Base-by-base conservation (phyloP, 2,329 filamentous ascomycete species). In the Claviceps fusiformis region DNA sequence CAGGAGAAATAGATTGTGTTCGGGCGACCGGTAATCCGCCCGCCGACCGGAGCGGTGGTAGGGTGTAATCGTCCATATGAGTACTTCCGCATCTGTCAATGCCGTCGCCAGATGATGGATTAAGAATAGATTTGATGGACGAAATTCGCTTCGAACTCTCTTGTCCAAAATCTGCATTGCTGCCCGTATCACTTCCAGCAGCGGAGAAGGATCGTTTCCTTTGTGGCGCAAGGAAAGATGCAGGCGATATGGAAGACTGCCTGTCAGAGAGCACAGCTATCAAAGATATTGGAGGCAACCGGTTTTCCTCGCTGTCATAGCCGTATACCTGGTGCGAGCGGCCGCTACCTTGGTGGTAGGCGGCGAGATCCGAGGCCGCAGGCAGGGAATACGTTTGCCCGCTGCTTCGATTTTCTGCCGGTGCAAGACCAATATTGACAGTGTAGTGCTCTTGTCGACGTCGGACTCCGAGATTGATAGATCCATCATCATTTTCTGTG, bases 101-200 rank as follows among this genome's bases (percentile, higher is more conserved):
- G 24, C 60, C 57, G n/a, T 61, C 59, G n/a, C 59, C 60, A 8
- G 59, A 62, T 17, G 70, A 63, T 3, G 82, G 82, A 59, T 89
- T 90, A 13, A 91, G 71, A 48, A 90, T 85, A 5, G 86, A 87
- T 60, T 84, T 87, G 58, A 90, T 90, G 3, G 85, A 88, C 19
- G 83, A 87, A 4, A 89, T 70, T 15, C 86, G 81, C 65, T 86
- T 78, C 46, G 80, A 70, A 43, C 70, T 70, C 31, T 81, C 75
- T 29, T 73, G 69, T 2, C 71, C 70, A n/a, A 63, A 61, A 43
- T 75, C 71, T 37, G 65, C 62, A 8, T 60, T 56, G n/a, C 56
- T 62, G 24, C 67, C 63, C n/a, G 65, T 63, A 43, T 82, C 79
- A 24, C 74, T 75, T 54, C 84, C 80, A 0, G 77, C 72, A 0